These are phyloP conservation scores for Fusarium nisikadoi DNA, from an alignment of 2,329 filamentous ascomycete species.

Conservation along the genomic window DNA sequence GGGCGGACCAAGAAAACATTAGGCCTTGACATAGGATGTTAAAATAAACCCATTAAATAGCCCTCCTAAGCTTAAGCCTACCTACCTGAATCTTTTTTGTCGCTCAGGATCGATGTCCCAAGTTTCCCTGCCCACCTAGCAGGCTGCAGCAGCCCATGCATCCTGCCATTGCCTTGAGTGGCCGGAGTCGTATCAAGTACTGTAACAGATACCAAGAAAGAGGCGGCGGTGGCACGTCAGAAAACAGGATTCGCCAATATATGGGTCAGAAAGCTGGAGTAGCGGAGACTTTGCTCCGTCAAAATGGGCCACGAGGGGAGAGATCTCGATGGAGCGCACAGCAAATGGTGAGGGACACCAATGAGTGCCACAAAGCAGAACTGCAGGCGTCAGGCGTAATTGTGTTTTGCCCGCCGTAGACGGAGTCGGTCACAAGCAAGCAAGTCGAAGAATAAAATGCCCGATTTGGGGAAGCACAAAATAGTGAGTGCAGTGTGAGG, in stretches of 20 bases:
- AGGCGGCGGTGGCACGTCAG: slow-evolving; percentile 10
- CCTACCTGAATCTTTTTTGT: not conserved
- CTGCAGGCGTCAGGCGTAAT: slow-evolving; percentile 4
- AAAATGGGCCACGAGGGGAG: slow-evolving; percentile 16
- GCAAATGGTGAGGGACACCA: slow-evolving; percentile 2
- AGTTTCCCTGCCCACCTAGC: not conserved
- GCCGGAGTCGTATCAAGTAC: not conserved
- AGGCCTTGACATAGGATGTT: not conserved
- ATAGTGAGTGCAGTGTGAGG: slow-evolving; percentile 1
- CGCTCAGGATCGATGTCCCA: not conserved
- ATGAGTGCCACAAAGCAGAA: slow-evolving; percentile 1
- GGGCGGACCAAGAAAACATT: not conserved
- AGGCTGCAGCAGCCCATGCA: slow-evolving; percentile 2
- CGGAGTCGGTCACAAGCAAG: not conserved
- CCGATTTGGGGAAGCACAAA: not conserved
- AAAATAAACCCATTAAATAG: not conserved
- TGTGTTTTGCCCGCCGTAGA: slow-evolving; percentile 1
- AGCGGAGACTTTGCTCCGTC: slow-evolving; percentile 33
- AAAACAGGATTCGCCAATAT: slow-evolving; percentile 12
- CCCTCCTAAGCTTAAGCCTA: no score
- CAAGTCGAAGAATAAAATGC: not conserved
- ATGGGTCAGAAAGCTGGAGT: not conserved
- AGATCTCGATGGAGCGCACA: slow-evolving; percentile 34
- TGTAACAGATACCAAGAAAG: not conserved
- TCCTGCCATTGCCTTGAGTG: slow-evolving; percentile 1